These are phyloP conservation scores for Chrysoporthe deuterocubensis DNA, from an alignment of 2,329 filamentous ascomycete genomes.

Conservation along the genomic window DNA sequence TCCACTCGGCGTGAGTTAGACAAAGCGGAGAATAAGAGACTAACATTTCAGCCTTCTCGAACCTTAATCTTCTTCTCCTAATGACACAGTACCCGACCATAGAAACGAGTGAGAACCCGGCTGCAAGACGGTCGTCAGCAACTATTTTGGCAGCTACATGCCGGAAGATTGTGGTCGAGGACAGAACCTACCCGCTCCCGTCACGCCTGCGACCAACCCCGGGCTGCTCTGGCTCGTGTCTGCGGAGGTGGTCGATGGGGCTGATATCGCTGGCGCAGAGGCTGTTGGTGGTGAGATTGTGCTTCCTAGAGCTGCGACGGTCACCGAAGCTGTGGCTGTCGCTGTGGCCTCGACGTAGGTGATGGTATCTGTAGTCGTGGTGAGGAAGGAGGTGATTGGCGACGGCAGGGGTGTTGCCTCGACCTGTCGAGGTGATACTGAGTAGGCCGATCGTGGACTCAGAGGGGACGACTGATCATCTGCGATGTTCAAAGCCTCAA, in stretches of 20 bases:
- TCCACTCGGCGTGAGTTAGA: not conserved
- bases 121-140: not conserved
- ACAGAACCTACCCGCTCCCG: not conserved
- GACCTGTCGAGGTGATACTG: not conserved
- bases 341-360: not conserved
- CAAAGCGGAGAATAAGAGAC: not conserved
- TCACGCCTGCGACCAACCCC: not conserved
- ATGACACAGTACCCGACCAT: not conserved
- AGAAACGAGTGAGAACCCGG: not conserved
- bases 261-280: not conserved
- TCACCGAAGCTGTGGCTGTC: not conserved
- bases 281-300: not conserved
- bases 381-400: not conserved
- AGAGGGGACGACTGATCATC: not conserved
- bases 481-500: not conserved
- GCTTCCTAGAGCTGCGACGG: not conserved
- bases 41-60: not conserved
- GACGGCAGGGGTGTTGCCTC: not conserved
- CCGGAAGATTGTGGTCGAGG: not conserved
- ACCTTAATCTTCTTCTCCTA: not conserved
- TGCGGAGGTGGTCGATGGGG: not conserved
- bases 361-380: not conserved
- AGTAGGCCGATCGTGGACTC: not conserved
- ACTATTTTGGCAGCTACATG: not conserved
- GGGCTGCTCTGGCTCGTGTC: not conserved